phyloP scores from a whole-genome alignment of 306 rosid species.

The Adenanthera pavonina region DNA sequence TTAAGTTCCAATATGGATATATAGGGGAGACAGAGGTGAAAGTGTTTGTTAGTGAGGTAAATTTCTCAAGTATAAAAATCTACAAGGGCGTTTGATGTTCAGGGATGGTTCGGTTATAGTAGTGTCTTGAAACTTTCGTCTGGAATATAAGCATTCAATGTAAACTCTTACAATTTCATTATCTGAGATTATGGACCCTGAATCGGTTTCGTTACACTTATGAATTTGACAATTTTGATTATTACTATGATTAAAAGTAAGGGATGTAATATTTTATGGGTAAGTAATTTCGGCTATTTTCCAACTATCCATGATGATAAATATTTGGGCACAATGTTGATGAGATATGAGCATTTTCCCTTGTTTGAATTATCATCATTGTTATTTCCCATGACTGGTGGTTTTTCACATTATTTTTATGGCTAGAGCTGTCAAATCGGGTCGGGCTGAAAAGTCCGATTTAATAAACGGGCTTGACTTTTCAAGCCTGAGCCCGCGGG shows the following conservation, averaged over 20 bases:
- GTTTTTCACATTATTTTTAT: not conserved
- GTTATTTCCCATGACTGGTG: not conserved
- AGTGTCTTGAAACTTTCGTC: too few species aligned
- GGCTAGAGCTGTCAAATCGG: too few species aligned
- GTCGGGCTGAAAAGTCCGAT: too few species aligned
- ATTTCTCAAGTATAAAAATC: too few species aligned
- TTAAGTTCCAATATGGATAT: too few species aligned
- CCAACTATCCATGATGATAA: conserved; percentile 14
- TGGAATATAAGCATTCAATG: not conserved
- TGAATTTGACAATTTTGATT: not conserved
- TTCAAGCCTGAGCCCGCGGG: too few species aligned
- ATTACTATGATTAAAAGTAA: not conserved
- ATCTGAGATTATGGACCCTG: not conserved
- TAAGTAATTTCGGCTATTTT: conserved; percentile 4
- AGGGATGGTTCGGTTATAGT: too few species aligned
- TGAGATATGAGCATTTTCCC: conserved; percentile 8
- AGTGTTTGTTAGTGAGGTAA: too few species aligned
- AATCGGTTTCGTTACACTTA: not conserved
- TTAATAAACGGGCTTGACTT: too few species aligned
- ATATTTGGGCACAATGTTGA: not conserved
- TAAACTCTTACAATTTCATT: conserved; percentile 1
- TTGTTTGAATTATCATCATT: conserved; percentile 8
- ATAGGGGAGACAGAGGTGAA: too few species aligned
- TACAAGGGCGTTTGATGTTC: too few species aligned
- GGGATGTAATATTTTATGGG: not conserved